Percentiles rank a stretch among this genome's conserved stretches.
These are phyloP conservation scores for Colletotrichum orchidophilum DNA, from an alignment of 2,329 filamentous ascomycete genomes.

Conservation along the genomic window DNA sequence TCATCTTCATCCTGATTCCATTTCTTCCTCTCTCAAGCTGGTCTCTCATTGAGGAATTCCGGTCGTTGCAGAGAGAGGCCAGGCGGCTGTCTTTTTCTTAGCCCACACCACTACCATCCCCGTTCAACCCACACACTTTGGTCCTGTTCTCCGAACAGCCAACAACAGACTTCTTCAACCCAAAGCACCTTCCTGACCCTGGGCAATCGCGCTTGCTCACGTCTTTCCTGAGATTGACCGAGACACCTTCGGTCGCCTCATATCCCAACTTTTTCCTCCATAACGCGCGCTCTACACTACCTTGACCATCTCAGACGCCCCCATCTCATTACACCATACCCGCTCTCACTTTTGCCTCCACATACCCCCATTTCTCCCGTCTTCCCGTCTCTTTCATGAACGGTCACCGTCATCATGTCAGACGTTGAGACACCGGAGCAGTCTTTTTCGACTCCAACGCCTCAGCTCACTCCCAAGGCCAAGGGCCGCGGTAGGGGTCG, in stretches of 20 bases:
- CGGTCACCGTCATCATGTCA: slow-evolving; percentile 42
- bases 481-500: slow-evolving; percentile 36
- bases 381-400: slow-evolving; percentile 34
- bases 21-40: slow-evolving; percentile 8
- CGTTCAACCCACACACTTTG: slow-evolving; percentile 26
- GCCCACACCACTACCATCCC: slow-evolving; percentile 27
- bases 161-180: slow-evolving; percentile 31
- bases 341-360: slow-evolving; percentile 33
- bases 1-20: slow-evolving; percentile 5
- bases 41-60: slow-evolving; percentile 24
- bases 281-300: slow-evolving; percentile 2
- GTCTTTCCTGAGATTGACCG: background rate
- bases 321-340: slow-evolving; percentile 33
- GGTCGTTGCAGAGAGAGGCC: slow-evolving; percentile 22
- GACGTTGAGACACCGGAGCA: slow-evolving; percentile 35
- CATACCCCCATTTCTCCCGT: slow-evolving; percentile 21
- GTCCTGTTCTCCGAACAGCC: slow-evolving; percentile 36
- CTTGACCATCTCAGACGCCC: slow-evolving; percentile 19
- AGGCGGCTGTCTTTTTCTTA: slow-evolving; percentile 34
- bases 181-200: slow-evolving; percentile 10
- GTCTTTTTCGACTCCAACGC: slow-evolving; percentile 32
- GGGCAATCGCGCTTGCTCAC: slow-evolving; percentile 16
- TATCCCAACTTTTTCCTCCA: slow-evolving; percentile 12
- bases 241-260: background rate
- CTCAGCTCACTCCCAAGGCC: slow-evolving; percentile 36